Conservation (phyloP, 2,329 filamentous ascomycete genomes). For the Clarireedia monteithiana region DNA sequence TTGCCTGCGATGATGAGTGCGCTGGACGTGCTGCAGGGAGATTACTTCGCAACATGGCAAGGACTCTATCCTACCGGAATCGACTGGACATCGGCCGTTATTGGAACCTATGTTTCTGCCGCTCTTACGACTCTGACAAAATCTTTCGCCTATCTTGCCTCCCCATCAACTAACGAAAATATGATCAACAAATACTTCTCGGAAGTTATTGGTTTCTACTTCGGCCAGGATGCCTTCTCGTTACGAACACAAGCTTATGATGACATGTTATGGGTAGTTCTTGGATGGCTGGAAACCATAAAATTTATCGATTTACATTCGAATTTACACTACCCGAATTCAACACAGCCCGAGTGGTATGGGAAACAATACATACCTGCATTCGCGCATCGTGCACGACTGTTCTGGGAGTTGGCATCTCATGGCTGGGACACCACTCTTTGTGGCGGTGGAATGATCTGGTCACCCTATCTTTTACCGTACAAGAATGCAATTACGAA, state of each 20-base stretch:
- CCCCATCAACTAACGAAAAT: constrained; percentile 49
- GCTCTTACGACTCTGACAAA: constrained; percentile 63
- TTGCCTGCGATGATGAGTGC: constrained; percentile 41
- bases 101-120: constrained; percentile 66
- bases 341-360: constrained; percentile 51
- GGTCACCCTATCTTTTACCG: constrained; percentile 71
- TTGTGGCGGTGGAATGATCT: constrained; percentile 83
- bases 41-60: constrained; percentile 69
- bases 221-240: constrained; percentile 71
- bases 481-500: constrained; percentile 99
- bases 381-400: constrained; percentile 73
- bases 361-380: constrained; percentile 66
- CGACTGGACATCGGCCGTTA: constrained; percentile 88
- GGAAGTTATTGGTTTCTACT: constrained; percentile 72
- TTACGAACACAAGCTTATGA: constrained; percentile 78
- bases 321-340: constrained; percentile 47
- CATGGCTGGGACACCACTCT: constrained; percentile 74
- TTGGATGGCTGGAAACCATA: constrained; percentile 80
- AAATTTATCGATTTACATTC: constrained; percentile 69
- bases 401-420: constrained; percentile 78
- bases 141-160: constrained; percentile 40
- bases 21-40: constrained; percentile 66
- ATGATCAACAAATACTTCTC: constrained; percentile 77
- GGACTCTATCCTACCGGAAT: constrained; percentile 81
- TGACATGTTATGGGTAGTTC: constrained; percentile 91